Conservation (phyloP, 768 basidiomycete species). For the Panus rudis region DNA sequence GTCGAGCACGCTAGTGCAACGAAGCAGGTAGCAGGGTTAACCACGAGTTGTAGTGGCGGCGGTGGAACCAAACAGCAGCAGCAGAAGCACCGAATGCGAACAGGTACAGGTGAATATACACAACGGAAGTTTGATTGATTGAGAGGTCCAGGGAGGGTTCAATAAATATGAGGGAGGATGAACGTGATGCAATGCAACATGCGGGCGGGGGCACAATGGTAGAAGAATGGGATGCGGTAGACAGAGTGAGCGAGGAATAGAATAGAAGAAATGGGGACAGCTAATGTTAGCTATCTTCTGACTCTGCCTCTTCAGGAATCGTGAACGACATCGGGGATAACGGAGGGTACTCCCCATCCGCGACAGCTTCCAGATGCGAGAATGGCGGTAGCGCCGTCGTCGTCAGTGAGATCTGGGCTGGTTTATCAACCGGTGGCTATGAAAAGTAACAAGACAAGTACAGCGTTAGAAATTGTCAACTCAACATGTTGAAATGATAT, state of each 20-base stretch:
- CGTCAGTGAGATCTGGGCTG: constrained; percentile 33
- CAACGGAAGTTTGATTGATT: no score
- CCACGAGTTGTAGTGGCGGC: no score
- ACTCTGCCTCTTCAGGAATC: constrained; percentile 38
- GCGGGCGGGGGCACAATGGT: not conserved
- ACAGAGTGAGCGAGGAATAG: not conserved
- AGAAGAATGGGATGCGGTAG: not conserved
- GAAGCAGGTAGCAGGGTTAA: no score
- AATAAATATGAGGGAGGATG: no score
- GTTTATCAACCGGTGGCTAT: constrained; percentile 30
- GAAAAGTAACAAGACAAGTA: constrained; percentile 39
- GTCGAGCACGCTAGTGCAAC: no score
- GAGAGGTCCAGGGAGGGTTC: no score
- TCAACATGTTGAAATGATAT: not conserved
- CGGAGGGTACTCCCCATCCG: constrained; percentile 69
- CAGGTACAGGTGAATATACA: no score
- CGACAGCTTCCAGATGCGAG: constrained; percentile 76
- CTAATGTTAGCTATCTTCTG: constrained; percentile 20
- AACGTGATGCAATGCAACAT: constrained; percentile 1
- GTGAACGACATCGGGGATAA: constrained; percentile 70
- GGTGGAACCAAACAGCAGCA: no score
- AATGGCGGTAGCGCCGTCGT: constrained; percentile 74
- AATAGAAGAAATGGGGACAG: constrained; percentile 5
- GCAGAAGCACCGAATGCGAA: no score
- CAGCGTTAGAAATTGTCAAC: not conserved